Conservation (phyloP, 2,329 filamentous ascomycete genomes). For the Alternaria postmessia region DNA sequence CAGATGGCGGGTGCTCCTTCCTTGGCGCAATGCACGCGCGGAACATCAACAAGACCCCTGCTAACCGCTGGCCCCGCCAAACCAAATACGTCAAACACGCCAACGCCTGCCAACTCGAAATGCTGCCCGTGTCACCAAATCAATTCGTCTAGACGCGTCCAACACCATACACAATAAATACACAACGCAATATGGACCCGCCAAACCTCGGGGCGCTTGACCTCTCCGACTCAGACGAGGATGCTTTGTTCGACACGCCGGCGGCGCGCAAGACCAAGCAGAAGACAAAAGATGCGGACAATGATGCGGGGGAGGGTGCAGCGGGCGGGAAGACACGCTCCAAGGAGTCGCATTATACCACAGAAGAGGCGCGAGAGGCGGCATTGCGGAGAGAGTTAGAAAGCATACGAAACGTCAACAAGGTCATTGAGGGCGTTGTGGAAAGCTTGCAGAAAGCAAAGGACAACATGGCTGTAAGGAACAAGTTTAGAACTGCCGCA, state of each 20-base stretch:
- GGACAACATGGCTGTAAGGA: slow-evolving; percentile 76
- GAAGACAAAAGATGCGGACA: slow-evolving; percentile 45
- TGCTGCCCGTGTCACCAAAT: neutral
- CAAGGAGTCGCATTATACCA: slow-evolving; percentile 65
- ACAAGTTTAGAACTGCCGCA: neutral
- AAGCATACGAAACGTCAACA: slow-evolving; percentile 84
- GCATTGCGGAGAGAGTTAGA: slow-evolving; percentile 81
- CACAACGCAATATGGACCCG: slow-evolving; percentile 35
- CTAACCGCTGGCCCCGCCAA: slow-evolving; percentile 23
- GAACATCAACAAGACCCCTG: slow-evolving; percentile 22
- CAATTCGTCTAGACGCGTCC: neutral
- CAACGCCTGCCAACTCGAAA: slow-evolving; percentile 15
- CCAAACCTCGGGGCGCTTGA: slow-evolving; percentile 61
- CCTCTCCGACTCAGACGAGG: slow-evolving; percentile 64
- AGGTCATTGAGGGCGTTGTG: slow-evolving; percentile 81
- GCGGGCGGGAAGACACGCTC: slow-evolving; percentile 49
- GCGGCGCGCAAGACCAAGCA: slow-evolving; percentile 52
- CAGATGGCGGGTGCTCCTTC: slow-evolving; percentile 31
- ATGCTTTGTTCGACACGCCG: slow-evolving; percentile 66
- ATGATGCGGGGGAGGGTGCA: slow-evolving; percentile 52
- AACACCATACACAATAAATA: neutral
- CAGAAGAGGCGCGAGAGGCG: slow-evolving; percentile 74
- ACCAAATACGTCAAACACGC: slow-evolving; percentile 40
- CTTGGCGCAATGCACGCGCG: slow-evolving; percentile 10
- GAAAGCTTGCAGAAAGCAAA: slow-evolving; percentile 75